Percentiles rank a stretch among this genome's conserved stretches.
Evolutionary conservation across 345 rosid genomes (phyloP).

Genomic region (Ceriops tagal): DNA sequence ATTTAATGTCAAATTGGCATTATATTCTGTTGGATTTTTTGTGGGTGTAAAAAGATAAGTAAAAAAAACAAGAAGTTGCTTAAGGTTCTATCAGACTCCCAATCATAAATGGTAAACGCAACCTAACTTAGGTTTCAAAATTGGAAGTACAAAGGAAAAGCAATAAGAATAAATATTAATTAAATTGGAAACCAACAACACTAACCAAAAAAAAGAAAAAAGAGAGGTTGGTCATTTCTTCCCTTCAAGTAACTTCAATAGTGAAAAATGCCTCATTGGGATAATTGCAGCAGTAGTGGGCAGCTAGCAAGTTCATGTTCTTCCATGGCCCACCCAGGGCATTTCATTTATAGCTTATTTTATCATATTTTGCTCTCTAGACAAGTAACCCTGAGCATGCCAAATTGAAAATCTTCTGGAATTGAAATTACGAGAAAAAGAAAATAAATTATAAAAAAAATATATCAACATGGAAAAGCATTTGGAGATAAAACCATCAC

Average conservation of each 20-base stretch:
- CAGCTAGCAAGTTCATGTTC: no score
- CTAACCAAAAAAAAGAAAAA: not conserved
- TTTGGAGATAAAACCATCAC: constrained; percentile 5
- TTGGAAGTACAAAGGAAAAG: not conserved
- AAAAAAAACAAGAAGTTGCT: no score
- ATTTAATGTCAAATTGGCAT: no score
- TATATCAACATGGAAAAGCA: constrained; percentile 2
- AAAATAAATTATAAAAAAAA: not conserved
- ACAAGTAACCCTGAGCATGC: not conserved
- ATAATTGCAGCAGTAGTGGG: no score
- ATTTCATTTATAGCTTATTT: not conserved
- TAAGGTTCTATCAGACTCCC: not conserved
- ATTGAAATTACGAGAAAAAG: not conserved
- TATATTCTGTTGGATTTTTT: no score
- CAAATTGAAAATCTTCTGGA: not conserved
- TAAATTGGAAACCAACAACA: not conserved
- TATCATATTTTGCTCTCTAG: not conserved
- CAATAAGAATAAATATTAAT: not conserved
- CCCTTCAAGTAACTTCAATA: not conserved
- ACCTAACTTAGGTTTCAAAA: not conserved
- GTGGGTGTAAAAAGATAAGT: no score
- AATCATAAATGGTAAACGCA: not conserved
- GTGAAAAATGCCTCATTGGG: no score
- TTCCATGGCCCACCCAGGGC: no score
- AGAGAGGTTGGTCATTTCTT: not conserved